Percentiles rank a stretch among this genome's conserved stretches.
Conservation (phyloP, 192 early-diverging fungal genomes). For the Mortierella alpina region DNA sequence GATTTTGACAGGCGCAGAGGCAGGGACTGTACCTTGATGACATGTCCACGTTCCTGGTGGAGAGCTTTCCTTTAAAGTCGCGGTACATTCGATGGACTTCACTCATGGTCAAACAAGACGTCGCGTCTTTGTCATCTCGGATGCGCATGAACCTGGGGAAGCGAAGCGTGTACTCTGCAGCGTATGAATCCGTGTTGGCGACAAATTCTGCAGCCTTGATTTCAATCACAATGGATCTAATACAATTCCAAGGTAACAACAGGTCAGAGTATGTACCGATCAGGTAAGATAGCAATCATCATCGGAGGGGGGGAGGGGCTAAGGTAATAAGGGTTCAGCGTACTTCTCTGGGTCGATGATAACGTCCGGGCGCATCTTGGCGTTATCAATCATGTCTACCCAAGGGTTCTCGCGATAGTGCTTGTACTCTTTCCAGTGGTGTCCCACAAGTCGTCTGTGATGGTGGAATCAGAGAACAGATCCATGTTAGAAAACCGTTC, state of each 20-base stretch:
- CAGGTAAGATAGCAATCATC: too few species aligned
- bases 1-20: background rate
- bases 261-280: background rate
- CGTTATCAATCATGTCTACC: conserved; percentile 51
- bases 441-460: conserved; percentile 26
- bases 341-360: conserved; percentile 70
- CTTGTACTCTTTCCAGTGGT: conserved; percentile 52
- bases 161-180: conserved; percentile 73
- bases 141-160: conserved; percentile 80
- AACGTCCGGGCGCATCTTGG: conserved; percentile 78
- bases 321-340: background rate
- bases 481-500: background rate
- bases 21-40: background rate
- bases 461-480: background rate
- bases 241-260: background rate
- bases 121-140: conserved; percentile 73
- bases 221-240: conserved; percentile 70
- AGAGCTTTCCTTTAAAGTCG: conserved; percentile 42
- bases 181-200: conserved; percentile 61
- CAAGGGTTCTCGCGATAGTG: conserved; percentile 41
- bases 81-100: conserved; percentile 49
- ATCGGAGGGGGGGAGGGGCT: too few species aligned
- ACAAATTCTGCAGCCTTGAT: conserved; percentile 76
- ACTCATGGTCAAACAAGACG: conserved; percentile 58
- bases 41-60: conserved; percentile 8